Evolutionary conservation across 2,329 filamentous ascomycete species (phyloP).

Genomic region (Conoideocrella luteorostrata): DNA sequence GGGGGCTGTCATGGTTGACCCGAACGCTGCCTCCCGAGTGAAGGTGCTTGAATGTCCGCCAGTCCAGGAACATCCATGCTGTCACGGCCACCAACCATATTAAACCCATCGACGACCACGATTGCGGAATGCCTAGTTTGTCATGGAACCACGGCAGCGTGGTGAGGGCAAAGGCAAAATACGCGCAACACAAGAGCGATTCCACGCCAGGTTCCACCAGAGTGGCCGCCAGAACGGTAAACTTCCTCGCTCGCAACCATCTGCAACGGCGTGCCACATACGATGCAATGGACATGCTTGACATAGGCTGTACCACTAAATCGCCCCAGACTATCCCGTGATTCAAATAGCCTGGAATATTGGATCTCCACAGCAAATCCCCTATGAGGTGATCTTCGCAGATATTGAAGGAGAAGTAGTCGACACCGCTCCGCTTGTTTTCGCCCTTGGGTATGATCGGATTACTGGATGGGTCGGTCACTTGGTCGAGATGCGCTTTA

Average conservation of each 20-base stretch:
- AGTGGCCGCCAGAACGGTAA: slow-evolving; percentile 83
- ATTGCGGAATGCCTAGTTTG: slow-evolving; percentile 47
- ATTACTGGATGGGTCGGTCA: slow-evolving; percentile 48
- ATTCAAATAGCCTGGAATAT: slow-evolving; percentile 60
- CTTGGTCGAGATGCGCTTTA: slow-evolving; percentile 75
- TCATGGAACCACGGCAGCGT: slow-evolving; percentile 59
- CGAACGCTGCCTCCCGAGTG: slow-evolving; percentile 69
- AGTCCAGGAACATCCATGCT: slow-evolving; percentile 71
- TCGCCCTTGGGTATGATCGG: slow-evolving; percentile 33
- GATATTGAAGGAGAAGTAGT: slow-evolving; percentile 92
- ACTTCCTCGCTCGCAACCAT: slow-evolving; percentile 92
- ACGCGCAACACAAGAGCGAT: slow-evolving; percentile 73
- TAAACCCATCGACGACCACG: slow-evolving; percentile 59
- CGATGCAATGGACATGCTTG: slow-evolving; percentile 66
- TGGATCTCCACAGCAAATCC: slow-evolving; percentile 78
- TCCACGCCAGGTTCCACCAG: slow-evolving; percentile 91
- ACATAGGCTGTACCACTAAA: slow-evolving; percentile 83
- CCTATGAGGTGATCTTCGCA: slow-evolving; percentile 97
- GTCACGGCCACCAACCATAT: slow-evolving; percentile 62
- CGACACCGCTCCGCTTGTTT: slow-evolving; percentile 60
- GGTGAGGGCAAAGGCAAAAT: slow-evolving; percentile 73
- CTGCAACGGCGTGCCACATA: slow-evolving; percentile 78
- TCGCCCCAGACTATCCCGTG: slow-evolving; percentile 83
- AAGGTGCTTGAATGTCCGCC: slow-evolving; percentile 64
- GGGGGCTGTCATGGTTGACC: slow-evolving; percentile 64